Conservation (phyloP, 148 eudicot species). For the Rhododendron molle region DNA sequence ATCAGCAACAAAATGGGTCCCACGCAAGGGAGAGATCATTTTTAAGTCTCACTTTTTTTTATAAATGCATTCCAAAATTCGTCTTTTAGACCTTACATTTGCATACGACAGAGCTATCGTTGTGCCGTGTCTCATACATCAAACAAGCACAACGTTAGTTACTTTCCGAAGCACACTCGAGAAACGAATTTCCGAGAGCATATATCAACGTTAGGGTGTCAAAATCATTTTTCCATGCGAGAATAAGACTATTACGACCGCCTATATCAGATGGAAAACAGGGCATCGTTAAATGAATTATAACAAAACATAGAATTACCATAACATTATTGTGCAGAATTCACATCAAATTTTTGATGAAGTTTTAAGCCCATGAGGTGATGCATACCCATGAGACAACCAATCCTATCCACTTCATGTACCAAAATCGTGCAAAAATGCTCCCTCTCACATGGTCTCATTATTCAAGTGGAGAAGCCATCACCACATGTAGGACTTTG, state of each 20-base stretch:
- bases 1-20: not conserved
- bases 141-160: no score
- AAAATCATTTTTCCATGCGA: no score
- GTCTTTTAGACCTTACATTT: not conserved
- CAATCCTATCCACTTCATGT: not conserved
- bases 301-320: not conserved
- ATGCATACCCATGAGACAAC: not conserved
- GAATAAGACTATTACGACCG: no score
- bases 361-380: not conserved
- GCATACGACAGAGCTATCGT: no score
- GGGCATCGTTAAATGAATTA: no score
- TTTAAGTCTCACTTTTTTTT: no score
- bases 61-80: no score
- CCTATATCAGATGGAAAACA: not conserved
- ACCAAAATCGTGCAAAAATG: not conserved
- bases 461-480: not conserved
- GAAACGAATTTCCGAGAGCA: not conserved
- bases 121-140: not conserved
- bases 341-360: not conserved
- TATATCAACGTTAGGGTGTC: not conserved
- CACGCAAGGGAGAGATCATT: not conserved
- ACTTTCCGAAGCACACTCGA: not conserved
- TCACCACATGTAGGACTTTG: not conserved
- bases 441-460: not conserved
- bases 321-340: not conserved